Evolutionary conservation across 495 filamentous ascomycete species (phyloP).

Genomic region (Cercophora newfieldiana): DNA sequence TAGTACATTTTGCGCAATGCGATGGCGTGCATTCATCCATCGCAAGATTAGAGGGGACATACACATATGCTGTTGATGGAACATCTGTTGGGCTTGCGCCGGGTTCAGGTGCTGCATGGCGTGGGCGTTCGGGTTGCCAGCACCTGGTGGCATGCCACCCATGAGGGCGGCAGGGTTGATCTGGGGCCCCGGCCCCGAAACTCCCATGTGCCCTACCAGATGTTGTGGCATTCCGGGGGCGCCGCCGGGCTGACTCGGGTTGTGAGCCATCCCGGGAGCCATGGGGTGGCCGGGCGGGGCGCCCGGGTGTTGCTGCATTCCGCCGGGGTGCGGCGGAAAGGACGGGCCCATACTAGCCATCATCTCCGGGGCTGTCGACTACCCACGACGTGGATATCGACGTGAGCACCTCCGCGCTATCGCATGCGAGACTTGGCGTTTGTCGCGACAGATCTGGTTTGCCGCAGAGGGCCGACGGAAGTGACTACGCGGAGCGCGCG

Average conservation of each 20-base stretch:
- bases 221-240: slow-evolving; percentile 72
- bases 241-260: slow-evolving; percentile 68
- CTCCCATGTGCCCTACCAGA: slow-evolving; percentile 70
- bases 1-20: background rate
- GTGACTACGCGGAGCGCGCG: slow-evolving; percentile 8
- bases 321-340: slow-evolving; percentile 68
- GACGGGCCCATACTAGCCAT: slow-evolving; percentile 67
- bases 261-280: slow-evolving; percentile 53
- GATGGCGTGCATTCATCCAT: background rate
- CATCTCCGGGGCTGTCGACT: slow-evolving; percentile 50
- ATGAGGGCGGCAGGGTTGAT: slow-evolving; percentile 76
- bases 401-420: slow-evolving; percentile 36
- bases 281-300: slow-evolving; percentile 72
- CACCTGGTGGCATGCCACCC: slow-evolving; percentile 77
- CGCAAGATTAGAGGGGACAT: slow-evolving; percentile 10
- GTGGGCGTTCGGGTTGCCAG: slow-evolving; percentile 69
- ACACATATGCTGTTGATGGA: slow-evolving; percentile 56
- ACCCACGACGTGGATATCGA: slow-evolving; percentile 56
- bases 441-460: slow-evolving; percentile 9
- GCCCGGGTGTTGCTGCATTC: slow-evolving; percentile 71
- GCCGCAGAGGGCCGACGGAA: background rate
- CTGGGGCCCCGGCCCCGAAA: slow-evolving; percentile 78
- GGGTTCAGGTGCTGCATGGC: slow-evolving; percentile 79
- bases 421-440: slow-evolving; percentile 43
- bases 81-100: slow-evolving; percentile 58